A percentile compares a stretch with the other conserved stretches of the same genome.
Evolutionary conservation across 441 rosid species (phyloP).

Genomic region (Populus trichocarpa): DNA sequence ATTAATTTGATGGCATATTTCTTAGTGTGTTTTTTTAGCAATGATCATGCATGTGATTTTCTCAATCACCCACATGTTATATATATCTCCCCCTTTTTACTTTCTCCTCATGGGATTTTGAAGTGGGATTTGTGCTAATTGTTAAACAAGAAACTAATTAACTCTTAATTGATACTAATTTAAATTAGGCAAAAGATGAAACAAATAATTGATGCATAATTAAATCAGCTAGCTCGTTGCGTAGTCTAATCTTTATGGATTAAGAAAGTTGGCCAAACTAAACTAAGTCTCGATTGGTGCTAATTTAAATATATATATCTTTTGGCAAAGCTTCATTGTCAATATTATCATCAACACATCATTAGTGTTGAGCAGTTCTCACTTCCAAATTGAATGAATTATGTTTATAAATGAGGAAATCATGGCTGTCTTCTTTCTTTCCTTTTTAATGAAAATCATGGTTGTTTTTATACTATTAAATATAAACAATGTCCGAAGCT

Average conservation of each 20-base stretch:
- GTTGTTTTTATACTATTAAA: constrained; percentile 10
- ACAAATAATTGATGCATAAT: neutral
- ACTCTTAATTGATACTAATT: too few relatives aligned
- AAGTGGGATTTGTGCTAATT: neutral
- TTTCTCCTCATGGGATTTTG: neutral
- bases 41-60: constrained; percentile 43
- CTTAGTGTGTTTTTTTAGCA: neutral
- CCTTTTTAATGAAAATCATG: too few relatives aligned
- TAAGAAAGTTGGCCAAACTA: constrained; percentile 13
- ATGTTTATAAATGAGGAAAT: constrained; percentile 16
- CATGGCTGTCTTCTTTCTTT: neutral
- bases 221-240: neutral
- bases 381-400: constrained; percentile 5
- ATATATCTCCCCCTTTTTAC: constrained; percentile 13
- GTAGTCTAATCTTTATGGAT: neutral
- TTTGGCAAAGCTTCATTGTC: neutral
- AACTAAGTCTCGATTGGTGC: constrained; percentile 17
- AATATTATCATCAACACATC: constrained; percentile 20
- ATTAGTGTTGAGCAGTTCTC: constrained; percentile 17
- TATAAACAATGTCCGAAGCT: constrained; percentile 8
- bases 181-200: neutral
- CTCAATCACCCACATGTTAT: constrained; percentile 29
- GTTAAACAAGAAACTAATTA: neutral
- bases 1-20: constrained; percentile 4
- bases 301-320: neutral